These are phyloP conservation scores for Diaporthe vexans DNA, from an alignment of 2,329 filamentous ascomycete species.

Conservation along the genomic window DNA sequence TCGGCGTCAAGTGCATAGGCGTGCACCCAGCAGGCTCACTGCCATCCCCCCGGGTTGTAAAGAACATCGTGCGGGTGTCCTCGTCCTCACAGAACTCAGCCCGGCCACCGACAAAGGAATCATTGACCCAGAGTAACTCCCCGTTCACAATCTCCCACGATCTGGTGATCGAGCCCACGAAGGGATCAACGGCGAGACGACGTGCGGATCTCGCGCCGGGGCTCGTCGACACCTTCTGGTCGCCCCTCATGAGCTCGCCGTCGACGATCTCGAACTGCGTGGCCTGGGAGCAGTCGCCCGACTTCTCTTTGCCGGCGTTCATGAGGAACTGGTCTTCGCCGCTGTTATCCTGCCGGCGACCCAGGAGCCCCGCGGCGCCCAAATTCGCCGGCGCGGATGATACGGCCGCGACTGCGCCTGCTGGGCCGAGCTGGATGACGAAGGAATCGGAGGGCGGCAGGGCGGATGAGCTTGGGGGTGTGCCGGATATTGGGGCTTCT, in stretches of 20 bases:
- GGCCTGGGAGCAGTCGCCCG: slow-evolving; percentile 45
- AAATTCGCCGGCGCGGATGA: neutral
- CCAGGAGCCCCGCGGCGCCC: neutral
- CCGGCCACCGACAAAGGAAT: slow-evolving; percentile 44
- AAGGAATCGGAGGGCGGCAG: neutral
- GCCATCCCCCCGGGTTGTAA: slow-evolving; percentile 41
- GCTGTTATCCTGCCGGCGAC: neutral
- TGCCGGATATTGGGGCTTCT: neutral
- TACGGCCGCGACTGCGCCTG: too few relatives aligned
- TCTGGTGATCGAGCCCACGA: slow-evolving; percentile 32
- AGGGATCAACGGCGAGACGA: slow-evolving; percentile 38
- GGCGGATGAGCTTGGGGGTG: slow-evolving; percentile 25
- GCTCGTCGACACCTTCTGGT: slow-evolving; percentile 43
- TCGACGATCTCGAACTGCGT: slow-evolving; percentile 44
- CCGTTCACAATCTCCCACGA: slow-evolving; percentile 43
- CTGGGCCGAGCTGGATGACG: slow-evolving; percentile 44
- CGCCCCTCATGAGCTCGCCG: slow-evolving; percentile 44
- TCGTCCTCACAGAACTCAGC: slow-evolving; percentile 48
- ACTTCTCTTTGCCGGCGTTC: slow-evolving; percentile 43
- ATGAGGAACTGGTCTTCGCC: slow-evolving; percentile 44
- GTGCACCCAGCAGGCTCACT: slow-evolving; percentile 43
- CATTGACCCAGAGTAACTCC: slow-evolving; percentile 48
- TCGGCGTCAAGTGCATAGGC: slow-evolving; percentile 39
- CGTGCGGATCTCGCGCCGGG: slow-evolving; percentile 41
- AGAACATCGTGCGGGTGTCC: neutral